Percentiles rank a stretch among this genome's conserved stretches.
phyloP scores from a whole-genome alignment of 1,284 basidiomycete species.

The Paramarasmius palmivorus region DNA sequence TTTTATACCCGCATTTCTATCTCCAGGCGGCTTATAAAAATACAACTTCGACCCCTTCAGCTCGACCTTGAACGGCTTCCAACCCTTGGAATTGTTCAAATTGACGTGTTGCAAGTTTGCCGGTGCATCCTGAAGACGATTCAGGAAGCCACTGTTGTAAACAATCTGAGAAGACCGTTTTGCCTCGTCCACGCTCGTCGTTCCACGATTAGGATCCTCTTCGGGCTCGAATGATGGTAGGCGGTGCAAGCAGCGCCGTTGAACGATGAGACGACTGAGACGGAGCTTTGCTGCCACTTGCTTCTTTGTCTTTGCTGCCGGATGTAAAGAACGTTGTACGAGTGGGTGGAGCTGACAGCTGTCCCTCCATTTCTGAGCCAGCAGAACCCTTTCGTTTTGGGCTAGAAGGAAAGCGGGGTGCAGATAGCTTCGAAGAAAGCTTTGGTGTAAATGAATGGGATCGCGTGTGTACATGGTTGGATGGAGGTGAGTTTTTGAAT shows the following conservation, averaged over 20 bases:
- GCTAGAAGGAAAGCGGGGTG: slow-evolving; percentile 46
- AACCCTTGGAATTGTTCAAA: slow-evolving; percentile 55
- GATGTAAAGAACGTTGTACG: slow-evolving; percentile 33
- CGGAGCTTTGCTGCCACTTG: slow-evolving; percentile 6
- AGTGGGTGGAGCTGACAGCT: slow-evolving; percentile 21
- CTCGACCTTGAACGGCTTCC: slow-evolving; percentile 83
- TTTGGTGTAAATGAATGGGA: slow-evolving; percentile 72
- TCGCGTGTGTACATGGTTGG: slow-evolving; percentile 47
- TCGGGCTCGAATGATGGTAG: slow-evolving; percentile 48
- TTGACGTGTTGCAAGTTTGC: slow-evolving; percentile 31
- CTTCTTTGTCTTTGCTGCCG: slow-evolving; percentile 15
- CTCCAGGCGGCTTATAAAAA: slow-evolving; percentile 79
- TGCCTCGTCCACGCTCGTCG: slow-evolving; percentile 27
- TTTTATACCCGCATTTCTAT: slow-evolving; percentile 61
- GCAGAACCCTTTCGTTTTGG: slow-evolving; percentile 57
- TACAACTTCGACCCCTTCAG: slow-evolving; percentile 80
- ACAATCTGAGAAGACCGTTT: slow-evolving; percentile 77
- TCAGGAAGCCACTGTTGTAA: slow-evolving; percentile 72
- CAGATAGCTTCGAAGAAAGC: slow-evolving; percentile 64
- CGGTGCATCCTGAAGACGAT: slow-evolving; percentile 58
- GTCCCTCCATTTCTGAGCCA: slow-evolving; percentile 34
- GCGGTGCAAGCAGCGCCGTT: slow-evolving; percentile 50
- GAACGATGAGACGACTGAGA: slow-evolving; percentile 18
- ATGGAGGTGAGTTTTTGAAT: slow-evolving; percentile 22
- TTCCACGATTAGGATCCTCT: slow-evolving; percentile 15